A percentile compares a stretch with the other conserved stretches of the same genome.
Evolutionary conservation across 75 land plant genomes (phyloP).

Genomic region (Selaginella moellendorffii): DNA sequence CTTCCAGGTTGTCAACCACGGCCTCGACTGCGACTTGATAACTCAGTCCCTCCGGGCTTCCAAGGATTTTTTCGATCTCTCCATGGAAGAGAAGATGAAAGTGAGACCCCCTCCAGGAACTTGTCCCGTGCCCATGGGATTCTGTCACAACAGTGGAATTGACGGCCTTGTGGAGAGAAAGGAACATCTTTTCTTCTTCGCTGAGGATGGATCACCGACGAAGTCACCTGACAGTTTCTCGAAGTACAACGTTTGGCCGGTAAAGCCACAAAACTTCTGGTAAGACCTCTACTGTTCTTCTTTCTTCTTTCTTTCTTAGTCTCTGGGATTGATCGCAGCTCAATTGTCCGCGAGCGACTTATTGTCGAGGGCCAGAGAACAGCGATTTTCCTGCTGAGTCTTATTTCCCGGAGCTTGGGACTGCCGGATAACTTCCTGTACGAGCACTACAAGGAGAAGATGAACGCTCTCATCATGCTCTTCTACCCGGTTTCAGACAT

Average conservation of each 20-base stretch:
- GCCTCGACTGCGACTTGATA: slow-evolving; percentile 33
- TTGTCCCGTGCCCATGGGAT: neutral
- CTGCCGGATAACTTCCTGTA: neutral
- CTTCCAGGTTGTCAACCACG: slow-evolving; percentile 71
- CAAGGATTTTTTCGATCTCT: slow-evolving; percentile 40
- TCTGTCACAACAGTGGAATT: slow-evolving; percentile 3
- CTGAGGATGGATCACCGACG: neutral
- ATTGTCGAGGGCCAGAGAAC: neutral
- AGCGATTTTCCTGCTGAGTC: neutral
- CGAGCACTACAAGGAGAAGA: neutral
- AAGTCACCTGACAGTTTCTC: neutral
- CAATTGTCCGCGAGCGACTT: neutral
- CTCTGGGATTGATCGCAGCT: neutral
- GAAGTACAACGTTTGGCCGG: neutral
- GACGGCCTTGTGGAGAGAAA: slow-evolving; percentile 1
- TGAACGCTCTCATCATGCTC: neutral
- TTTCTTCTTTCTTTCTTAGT: neutral
- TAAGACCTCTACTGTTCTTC: neutral
- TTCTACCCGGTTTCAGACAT: neutral
- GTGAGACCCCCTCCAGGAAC: slow-evolving; percentile 3
- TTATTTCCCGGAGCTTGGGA: neutral
- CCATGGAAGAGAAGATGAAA: slow-evolving; percentile 49
- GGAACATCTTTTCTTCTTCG: neutral
- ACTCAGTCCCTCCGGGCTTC: slow-evolving; percentile 29
- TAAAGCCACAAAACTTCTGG: neutral